Conservation (phyloP, 2,329 filamentous ascomycete species). For the Exserohilum turcica region DNA sequence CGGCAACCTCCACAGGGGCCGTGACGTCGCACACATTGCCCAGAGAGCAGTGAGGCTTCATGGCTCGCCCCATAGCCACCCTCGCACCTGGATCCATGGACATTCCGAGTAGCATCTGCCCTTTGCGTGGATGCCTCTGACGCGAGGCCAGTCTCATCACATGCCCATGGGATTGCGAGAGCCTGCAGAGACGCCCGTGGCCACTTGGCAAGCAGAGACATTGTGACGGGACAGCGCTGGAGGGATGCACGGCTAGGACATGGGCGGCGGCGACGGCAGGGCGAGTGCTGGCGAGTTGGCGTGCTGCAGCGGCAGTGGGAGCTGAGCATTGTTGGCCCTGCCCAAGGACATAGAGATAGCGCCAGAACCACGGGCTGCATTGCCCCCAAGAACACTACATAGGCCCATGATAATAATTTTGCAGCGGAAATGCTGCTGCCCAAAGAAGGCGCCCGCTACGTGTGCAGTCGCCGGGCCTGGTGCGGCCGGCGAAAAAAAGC, state of each 20-base stretch:
- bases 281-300: neutral
- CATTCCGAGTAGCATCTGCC: too few relatives aligned
- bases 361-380: neutral
- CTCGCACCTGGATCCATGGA: neutral
- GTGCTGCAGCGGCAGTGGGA: neutral
- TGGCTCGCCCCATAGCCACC: neutral
- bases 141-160: neutral
- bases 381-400: conserved; percentile 1
- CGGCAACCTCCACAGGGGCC: neutral
- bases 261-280: neutral
- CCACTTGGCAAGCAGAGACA: neutral
- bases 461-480: neutral
- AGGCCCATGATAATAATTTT: conserved; percentile 1
- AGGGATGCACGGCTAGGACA: neutral
- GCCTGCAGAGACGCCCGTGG: too few relatives aligned
- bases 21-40: neutral
- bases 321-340: neutral
- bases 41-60: neutral
- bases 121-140: neutral
- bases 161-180: too few relatives aligned
- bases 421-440: neutral
- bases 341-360: neutral
- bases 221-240: neutral
- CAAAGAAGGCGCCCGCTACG: neutral
- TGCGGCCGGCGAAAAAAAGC: neutral